These are phyloP conservation scores for Waitea zeae DNA, from an alignment of 1,284 basidiomycete species.

Conservation along the genomic window DNA sequence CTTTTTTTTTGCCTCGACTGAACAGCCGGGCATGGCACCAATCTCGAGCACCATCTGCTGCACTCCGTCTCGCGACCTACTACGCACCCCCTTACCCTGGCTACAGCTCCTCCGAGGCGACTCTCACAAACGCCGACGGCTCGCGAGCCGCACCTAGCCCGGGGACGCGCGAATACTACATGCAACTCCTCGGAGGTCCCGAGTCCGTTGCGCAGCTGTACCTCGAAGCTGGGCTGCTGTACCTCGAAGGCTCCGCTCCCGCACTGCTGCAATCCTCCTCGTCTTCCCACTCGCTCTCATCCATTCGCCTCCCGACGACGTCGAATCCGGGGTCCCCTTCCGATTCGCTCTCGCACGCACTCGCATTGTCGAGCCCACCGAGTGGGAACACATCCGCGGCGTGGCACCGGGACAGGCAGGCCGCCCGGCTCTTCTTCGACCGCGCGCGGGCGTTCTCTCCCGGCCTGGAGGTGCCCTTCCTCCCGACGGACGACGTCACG, in stretches of 20 bases:
- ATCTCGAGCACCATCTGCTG: slow-evolving; percentile 50
- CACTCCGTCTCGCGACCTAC: slow-evolving; percentile 53
- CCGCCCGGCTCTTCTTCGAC: slow-evolving; percentile 51
- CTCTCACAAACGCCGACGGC: slow-evolving; percentile 5
- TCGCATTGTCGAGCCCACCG: neutral
- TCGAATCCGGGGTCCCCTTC: slow-evolving; percentile 6
- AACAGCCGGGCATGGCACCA: slow-evolving; percentile 73
- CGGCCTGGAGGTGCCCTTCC: slow-evolving; percentile 43
- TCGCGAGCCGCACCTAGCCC: slow-evolving; percentile 17
- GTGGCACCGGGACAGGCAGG: slow-evolving; percentile 53
- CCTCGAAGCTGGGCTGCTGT: slow-evolving; percentile 54
- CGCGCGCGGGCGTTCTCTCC: slow-evolving; percentile 41
- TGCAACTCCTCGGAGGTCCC: slow-evolving; percentile 43
- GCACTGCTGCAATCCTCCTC: slow-evolving; percentile 28
- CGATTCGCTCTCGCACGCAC: slow-evolving; percentile 6
- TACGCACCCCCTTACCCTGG: slow-evolving; percentile 33
- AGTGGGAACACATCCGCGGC: slow-evolving; percentile 36
- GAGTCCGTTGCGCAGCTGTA: slow-evolving; percentile 52
- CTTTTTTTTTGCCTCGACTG: too few relatives aligned
- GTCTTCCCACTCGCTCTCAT: slow-evolving; percentile 54
- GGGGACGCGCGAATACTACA: slow-evolving; percentile 40
- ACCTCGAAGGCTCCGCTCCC: slow-evolving; percentile 57
- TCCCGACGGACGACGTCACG: slow-evolving; percentile 30
- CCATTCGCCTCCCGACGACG: slow-evolving; percentile 39
- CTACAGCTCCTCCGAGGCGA: slow-evolving; percentile 7